A percentile compares a stretch with the other conserved stretches of the same genome.
Evolutionary conservation across 441 rosid genomes (phyloP).

Genomic region (Eruca vesicaria): DNA sequence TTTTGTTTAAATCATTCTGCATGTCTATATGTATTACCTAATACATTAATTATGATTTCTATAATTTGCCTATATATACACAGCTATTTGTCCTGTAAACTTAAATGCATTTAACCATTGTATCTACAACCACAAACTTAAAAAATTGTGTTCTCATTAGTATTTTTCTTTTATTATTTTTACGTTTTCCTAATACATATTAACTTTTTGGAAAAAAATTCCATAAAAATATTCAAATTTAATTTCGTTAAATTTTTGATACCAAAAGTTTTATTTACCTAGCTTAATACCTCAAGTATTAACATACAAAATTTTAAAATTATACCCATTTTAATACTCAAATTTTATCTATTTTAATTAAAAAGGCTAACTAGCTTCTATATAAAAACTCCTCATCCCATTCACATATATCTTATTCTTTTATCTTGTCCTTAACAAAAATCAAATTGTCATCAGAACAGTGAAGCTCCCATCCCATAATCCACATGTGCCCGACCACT

Average conservation of each 20-base stretch:
- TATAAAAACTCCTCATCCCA: background rate
- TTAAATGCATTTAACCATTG: background rate
- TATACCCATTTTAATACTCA: no score
- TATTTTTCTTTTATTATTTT: background rate
- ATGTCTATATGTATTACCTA: background rate
- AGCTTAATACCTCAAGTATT: no score
- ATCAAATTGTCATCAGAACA: background rate
- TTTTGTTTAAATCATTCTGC: no score
- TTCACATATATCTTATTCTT: no score
- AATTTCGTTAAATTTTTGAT: no score
- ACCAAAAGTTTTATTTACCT: no score
- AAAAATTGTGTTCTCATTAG: background rate
- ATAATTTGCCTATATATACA: background rate
- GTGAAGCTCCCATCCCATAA: background rate
- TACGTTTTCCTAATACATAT: background rate
- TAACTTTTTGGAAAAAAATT: no score
- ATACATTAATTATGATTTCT: background rate
- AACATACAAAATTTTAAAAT: no score
- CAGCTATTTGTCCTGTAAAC: background rate
- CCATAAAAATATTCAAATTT: no score
- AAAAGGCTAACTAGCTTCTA: no score
- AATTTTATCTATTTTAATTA: no score
- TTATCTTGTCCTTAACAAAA: no score
- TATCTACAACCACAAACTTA: background rate
- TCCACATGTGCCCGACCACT: background rate